A percentile compares a stretch with the other conserved stretches of the same genome.
Conservation (phyloP, 164 flowering plant species). For the Protea cynaroides region DNA sequence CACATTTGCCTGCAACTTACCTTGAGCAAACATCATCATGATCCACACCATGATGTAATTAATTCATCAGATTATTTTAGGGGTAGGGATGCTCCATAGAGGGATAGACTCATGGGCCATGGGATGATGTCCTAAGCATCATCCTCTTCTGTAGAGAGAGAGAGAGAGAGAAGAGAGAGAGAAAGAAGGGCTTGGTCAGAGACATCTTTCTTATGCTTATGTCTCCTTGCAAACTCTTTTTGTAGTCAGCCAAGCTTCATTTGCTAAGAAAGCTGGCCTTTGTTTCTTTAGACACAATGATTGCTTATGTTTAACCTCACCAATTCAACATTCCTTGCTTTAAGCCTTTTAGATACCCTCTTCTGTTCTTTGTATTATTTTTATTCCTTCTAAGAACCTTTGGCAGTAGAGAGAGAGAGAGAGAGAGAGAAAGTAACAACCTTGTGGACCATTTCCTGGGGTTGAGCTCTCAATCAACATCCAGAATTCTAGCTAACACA, state of each 20-base stretch:
- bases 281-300: conserved; percentile 37
- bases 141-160: conserved; percentile 4
- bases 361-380: not conserved
- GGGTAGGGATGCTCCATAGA: too few relatives aligned
- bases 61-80: too few relatives aligned
- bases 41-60: conserved; percentile 9
- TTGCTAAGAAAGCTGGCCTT: conserved; percentile 21
- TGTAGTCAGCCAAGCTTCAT: not conserved
- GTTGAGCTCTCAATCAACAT: not conserved
- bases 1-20: conserved; percentile 9
- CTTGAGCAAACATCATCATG: conserved; percentile 19
- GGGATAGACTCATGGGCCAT: conserved; percentile 1
- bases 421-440: not conserved
- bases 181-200: conserved; percentile 14
- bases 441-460: not conserved
- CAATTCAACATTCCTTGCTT: conserved; percentile 25
- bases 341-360: conserved; percentile 12
- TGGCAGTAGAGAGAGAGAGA: conserved; percentile 5
- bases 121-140: conserved; percentile 21
- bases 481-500: conserved; percentile 2
- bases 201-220: conserved; percentile 21
- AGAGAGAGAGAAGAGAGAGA: not conserved
- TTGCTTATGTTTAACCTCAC: conserved; percentile 27
- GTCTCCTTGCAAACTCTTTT: conserved; percentile 21
- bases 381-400: conserved; percentile 10